Base-by-base conservation (phyloP, 139 green algal species). In the Chlamydomonas sp. region DNA sequence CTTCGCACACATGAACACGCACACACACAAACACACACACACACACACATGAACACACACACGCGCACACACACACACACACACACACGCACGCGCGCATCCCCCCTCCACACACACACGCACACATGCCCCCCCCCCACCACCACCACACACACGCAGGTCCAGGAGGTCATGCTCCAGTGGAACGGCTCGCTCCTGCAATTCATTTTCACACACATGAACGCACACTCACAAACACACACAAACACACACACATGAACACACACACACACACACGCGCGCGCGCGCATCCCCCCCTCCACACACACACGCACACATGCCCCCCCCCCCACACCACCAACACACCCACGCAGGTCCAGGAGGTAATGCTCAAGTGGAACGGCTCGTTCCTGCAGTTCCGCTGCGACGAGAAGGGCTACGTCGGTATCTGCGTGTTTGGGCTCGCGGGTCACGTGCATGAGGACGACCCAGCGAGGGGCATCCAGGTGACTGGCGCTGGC, bases 341-440 rank as follows among this genome's bases (percentile, higher is more conserved):
- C 43, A 13, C 43, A 54, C 43, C 43, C 43, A 54, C 28, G 43
- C 49, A 65, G 76, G 89, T 93, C 35, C 86, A 93, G 74, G 78
- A 81, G 38, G 67, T 76, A 13, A 89, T 96, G 82, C 74, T 71
- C 43, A 75, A 81, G 67, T 83, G 81, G 54, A 81, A 89, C 38
- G 90, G 90, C 36, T 82, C 62, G 39, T 81, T 96, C 33, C 48
- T 93, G 69, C 90, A 96, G 81, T 89, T 90, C 62, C 82, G 90
- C 5, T 90, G 81, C 65, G 89, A 95, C 58, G 90, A 96, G 76
- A 96, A 96, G 78, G 90, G 90, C 59, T 96, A 90, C 67, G 66
- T 95, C 30, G 80, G 79, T 20, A 90, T 96, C 68, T 90, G 85
- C 65, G 88, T 84, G 91, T 76, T 94, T 72, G 90, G 90, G 28